Conservation (phyloP, 2,329 filamentous ascomycete genomes). For the Zymoseptoria tritici region DNA sequence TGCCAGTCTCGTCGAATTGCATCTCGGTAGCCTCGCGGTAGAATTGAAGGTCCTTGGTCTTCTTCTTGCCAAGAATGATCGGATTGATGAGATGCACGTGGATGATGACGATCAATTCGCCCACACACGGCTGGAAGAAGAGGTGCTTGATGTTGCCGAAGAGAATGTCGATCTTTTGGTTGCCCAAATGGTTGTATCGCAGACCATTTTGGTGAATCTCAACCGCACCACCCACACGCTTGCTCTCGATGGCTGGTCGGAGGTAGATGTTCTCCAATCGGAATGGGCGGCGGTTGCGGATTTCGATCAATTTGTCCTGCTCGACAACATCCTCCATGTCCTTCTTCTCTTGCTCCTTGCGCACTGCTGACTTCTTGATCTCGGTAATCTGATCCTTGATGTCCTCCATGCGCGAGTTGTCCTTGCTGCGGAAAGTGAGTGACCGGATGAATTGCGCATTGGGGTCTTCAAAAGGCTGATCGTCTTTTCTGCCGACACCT, state of each 20-base stretch:
- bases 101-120: slow-evolving; percentile 95
- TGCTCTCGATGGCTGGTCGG: slow-evolving; percentile 89
- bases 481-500: slow-evolving; percentile 92
- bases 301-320: slow-evolving; percentile 93
- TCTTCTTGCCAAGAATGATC: slow-evolving; percentile 97
- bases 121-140: slow-evolving; percentile 96
- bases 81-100: slow-evolving; percentile 97
- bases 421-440: slow-evolving; percentile 86
- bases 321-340: slow-evolving; percentile 99
- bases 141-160: slow-evolving; percentile 98
- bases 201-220: slow-evolving; percentile 99
- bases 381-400: slow-evolving; percentile 91
- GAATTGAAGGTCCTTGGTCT: slow-evolving; percentile 98
- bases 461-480: slow-evolving; percentile 94
- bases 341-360: slow-evolving; percentile 97
- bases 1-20: slow-evolving; percentile 97
- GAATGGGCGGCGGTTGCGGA: slow-evolving; percentile 84
- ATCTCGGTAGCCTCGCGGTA: slow-evolving; percentile 97
- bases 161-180: slow-evolving; percentile 80
- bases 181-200: slow-evolving; percentile 76
- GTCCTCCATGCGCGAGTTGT: slow-evolving; percentile 80
- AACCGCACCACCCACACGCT: slow-evolving; percentile 89
- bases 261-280: slow-evolving; percentile 93
- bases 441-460: slow-evolving; percentile 93
- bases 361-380: slow-evolving; percentile 84